Percentiles rank a stretch among this genome's conserved stretches.
These are phyloP conservation scores for Prunus campanulata DNA, from an alignment of 306 rosid genomes.

Conservation along the genomic window DNA sequence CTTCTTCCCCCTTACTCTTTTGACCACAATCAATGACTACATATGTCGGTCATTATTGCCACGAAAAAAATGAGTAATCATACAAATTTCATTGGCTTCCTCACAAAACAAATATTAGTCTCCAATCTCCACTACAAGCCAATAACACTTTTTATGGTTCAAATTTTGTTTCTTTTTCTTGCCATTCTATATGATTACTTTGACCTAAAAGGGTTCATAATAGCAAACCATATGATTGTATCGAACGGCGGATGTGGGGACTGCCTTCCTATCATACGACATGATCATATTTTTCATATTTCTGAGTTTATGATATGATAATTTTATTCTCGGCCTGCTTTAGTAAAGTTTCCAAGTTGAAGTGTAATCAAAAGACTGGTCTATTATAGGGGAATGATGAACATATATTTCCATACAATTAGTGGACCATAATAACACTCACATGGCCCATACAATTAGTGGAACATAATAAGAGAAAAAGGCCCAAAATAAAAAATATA, in stretches of 20 bases:
- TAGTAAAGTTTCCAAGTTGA: constrained; percentile 31
- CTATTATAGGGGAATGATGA: constrained; percentile 56
- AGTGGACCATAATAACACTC: constrained; percentile 18
- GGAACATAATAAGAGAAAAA: constrained; percentile 8
- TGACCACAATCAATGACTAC: constrained; percentile 17
- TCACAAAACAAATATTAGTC: constrained; percentile 2
- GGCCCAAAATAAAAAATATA: background rate
- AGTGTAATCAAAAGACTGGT: constrained; percentile 39
- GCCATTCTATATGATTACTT: constrained; percentile 43
- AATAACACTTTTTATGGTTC: constrained; percentile 37
- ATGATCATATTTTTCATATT: constrained; percentile 50
- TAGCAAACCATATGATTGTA: constrained; percentile 48
- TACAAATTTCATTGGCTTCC: constrained; percentile 12
- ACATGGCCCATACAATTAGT: constrained; percentile 39
- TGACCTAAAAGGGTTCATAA: constrained; percentile 58
- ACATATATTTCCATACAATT: constrained; percentile 27
- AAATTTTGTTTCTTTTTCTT: constrained; percentile 15
- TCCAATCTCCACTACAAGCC: constrained; percentile 38
- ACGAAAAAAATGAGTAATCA: constrained; percentile 16
- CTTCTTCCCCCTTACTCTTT: background rate
- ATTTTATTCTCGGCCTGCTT: constrained; percentile 28
- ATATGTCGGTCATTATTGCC: constrained; percentile 10
- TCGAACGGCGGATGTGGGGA: constrained; percentile 71
- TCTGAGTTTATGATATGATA: constrained; percentile 32
- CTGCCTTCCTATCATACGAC: constrained; percentile 51